Conservation (phyloP, 2,329 filamentous ascomycete genomes). For the Lasiodiplodia sp. region DNA sequence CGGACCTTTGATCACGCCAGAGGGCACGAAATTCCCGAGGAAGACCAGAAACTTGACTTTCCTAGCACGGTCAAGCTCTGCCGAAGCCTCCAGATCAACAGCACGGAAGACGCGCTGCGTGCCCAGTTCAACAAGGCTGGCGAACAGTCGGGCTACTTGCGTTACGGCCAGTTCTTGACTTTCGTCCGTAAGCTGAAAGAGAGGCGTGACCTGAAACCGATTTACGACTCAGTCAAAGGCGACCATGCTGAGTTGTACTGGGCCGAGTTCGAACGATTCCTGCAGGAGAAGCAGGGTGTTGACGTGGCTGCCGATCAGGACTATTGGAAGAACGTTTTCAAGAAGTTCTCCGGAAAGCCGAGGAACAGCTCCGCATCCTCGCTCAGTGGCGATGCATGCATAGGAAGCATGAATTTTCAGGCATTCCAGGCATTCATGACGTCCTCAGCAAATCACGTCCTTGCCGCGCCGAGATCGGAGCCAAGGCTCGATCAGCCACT, state of each 20-base stretch:
- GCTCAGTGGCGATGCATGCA: constrained; percentile 38
- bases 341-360: constrained; percentile 62
- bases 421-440: constrained; percentile 70
- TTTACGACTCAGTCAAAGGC: constrained; percentile 69
- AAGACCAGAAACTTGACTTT: constrained; percentile 77
- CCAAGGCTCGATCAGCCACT: constrained; percentile 80
- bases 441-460: constrained; percentile 67
- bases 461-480: constrained; percentile 66
- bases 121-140: constrained; percentile 79
- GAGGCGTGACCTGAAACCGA: constrained; percentile 77
- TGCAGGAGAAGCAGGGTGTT: constrained; percentile 77
- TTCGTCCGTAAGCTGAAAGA: constrained; percentile 86
- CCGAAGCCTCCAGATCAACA: constrained; percentile 90
- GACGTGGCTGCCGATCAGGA: constrained; percentile 71
- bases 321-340: constrained; percentile 77
- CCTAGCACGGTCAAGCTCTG: constrained; percentile 83
- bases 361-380: constrained; percentile 24
- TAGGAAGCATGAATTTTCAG: constrained; percentile 75
- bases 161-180: constrained; percentile 80
- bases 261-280: constrained; percentile 77
- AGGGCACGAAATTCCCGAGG: constrained; percentile 58
- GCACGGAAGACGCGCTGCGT: constrained; percentile 75
- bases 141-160: constrained; percentile 69
- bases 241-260: constrained; percentile 71
- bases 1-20: constrained; percentile 77